Conservation (phyloP, 2,329 filamentous ascomycete genomes). For the Camillea tinctor region DNA sequence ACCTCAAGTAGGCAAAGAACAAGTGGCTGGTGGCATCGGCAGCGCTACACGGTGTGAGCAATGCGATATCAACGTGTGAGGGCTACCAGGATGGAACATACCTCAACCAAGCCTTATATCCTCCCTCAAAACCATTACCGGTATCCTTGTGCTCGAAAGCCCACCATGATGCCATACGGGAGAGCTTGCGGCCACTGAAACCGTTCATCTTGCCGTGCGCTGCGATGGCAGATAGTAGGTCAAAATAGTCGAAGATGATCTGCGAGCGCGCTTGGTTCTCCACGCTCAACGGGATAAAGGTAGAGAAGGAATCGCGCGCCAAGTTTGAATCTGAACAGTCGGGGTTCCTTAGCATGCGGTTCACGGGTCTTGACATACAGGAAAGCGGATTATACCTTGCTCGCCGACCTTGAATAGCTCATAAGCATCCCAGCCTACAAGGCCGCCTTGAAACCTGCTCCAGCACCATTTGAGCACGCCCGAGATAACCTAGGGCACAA, state of each 20-base stretch:
- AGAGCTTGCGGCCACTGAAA: constrained; percentile 88
- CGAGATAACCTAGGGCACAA: constrained; percentile 71
- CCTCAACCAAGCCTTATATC: constrained; percentile 85
- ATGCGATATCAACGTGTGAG: constrained; percentile 21
- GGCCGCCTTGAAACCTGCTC: constrained; percentile 84
- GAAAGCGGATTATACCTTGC: constrained; percentile 61
- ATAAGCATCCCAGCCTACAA: constrained; percentile 96
- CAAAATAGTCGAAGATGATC: constrained; percentile 97
- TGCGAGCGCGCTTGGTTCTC: constrained; percentile 80
- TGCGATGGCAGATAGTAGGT: constrained; percentile 84
- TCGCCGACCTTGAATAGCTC: constrained; percentile 95
- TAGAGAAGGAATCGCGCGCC: constrained; percentile 90
- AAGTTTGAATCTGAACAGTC: constrained; percentile 73
- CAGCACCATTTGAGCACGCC: constrained; percentile 98
- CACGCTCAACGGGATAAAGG: constrained; percentile 91
- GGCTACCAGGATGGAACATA: constrained; percentile 44
- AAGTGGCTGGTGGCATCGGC: constrained; percentile 95
- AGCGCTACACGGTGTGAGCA: constrained; percentile 55
- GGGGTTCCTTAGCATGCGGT: constrained; percentile 8
- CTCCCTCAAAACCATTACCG: constrained; percentile 89
- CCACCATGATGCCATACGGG: constrained; percentile 97
- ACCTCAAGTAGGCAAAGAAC: constrained; percentile 96
- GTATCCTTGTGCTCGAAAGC: constrained; percentile 89
- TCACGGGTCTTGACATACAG: background rate
- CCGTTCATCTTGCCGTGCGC: constrained; percentile 93